Conservation (phyloP, 345 rosid genomes). For the Pistacia atlantica region DNA sequence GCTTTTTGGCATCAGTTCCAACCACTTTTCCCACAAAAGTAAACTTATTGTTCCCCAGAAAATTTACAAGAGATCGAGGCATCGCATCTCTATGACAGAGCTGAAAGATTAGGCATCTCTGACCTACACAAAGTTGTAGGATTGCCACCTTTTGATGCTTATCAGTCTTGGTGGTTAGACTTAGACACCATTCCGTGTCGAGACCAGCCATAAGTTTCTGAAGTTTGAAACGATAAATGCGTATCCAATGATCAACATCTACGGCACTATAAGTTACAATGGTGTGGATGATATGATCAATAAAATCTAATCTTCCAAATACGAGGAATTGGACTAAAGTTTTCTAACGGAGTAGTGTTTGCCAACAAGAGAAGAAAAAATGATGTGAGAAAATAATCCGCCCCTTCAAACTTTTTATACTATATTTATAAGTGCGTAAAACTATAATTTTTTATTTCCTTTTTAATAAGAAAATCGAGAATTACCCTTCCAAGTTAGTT, state of each 20-base stretch:
- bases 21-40: constrained; percentile 16
- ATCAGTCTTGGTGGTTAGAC: not conserved
- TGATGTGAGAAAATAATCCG: too few relatives aligned
- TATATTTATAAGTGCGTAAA: too few relatives aligned
- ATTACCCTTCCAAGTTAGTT: too few relatives aligned
- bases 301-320: not conserved
- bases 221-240: not conserved
- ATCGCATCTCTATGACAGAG: not conserved
- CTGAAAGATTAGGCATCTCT: not conserved
- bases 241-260: not conserved
- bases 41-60: not conserved
- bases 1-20: not conserved
- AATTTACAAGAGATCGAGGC: not conserved
- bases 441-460: too few relatives aligned
- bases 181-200: constrained; percentile 4
- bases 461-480: too few relatives aligned
- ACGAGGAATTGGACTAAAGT: not conserved
- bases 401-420: too few relatives aligned
- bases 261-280: not conserved
- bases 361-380: too few relatives aligned
- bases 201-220: not conserved
- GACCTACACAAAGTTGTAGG: not conserved
- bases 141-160: constrained; percentile 6
- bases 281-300: not conserved
- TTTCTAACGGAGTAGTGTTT: too few relatives aligned